Evolutionary conservation across 257 asterid genomes (phyloP), one percentile per base, ranked within the genome.

Genomic region (Vinca minor): DNA sequence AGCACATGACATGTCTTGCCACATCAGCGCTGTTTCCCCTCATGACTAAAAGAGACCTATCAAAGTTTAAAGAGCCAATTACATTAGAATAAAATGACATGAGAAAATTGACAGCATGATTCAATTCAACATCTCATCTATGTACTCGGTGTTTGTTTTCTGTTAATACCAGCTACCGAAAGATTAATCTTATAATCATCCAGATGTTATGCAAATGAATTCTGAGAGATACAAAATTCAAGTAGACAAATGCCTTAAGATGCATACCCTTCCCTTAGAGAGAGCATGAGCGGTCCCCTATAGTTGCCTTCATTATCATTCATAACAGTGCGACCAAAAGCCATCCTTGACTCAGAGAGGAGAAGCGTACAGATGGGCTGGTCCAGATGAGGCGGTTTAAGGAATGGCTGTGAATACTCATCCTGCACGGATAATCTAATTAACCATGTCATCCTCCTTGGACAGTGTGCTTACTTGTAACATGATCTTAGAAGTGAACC

Each of bases 301-400:
- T 81, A 89, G 68, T 89, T 85, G 64, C 99, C 99, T 73, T 87
- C 90, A 49, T 82, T 85, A 65, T 85, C 86, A 26, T 77, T 73
- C 11, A 81, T 79, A n/a, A 93, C 95, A 61, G 83, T 76, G 69
- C 91, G 87, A 20, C 99, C 99, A 15, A 93, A 89, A 14, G 90
- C 97, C 96, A 93, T 93, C 35, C 80, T 83, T 71, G 99, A 93
- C 42, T 87, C 90, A 12, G 94, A 84, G 67, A 93, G 92, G 61
- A 93, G 77, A 69, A 93, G 89, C 53, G 94, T 93, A 41, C 88
- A 81, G 41, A 93, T 77, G 56, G 99, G 99, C 77, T 87, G 95
- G 58, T 87, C 99, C 69, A 93, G 65, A 77, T 93, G 99, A 66
- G 99, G 99, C 63, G 99, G 97, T 67, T 89, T 93, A 26, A 90